A percentile compares a stretch with the other conserved stretches of the same genome.
phyloP scores from a whole-genome alignment of 768 basidiomycete species.

The Leucosporidium creatinivorum region DNA sequence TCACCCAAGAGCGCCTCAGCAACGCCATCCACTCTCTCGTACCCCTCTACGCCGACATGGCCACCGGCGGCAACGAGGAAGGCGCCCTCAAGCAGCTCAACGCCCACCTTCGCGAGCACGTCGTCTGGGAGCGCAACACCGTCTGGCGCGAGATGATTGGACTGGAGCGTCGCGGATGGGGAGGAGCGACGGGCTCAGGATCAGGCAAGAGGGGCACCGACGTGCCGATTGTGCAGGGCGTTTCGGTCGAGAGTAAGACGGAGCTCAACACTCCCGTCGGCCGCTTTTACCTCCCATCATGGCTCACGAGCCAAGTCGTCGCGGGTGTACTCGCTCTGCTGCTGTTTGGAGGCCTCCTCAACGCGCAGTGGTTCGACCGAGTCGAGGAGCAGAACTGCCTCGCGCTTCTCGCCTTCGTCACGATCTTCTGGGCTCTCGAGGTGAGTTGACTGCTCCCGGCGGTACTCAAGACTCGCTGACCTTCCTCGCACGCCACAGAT shows the following conservation, averaged over 20 bases:
- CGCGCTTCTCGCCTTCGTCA: conserved; percentile 80
- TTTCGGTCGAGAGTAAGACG: conserved; percentile 43
- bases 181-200: not conserved
- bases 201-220: conserved; percentile 17
- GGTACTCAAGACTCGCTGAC: not conserved
- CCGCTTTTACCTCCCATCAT: conserved; percentile 47
- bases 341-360: conserved; percentile 58
- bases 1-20: conserved; percentile 58
- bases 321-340: conserved; percentile 48
- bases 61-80: conserved; percentile 61
- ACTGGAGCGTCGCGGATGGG: conserved; percentile 40
- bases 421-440: conserved; percentile 94
- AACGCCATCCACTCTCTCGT: conserved; percentile 55
- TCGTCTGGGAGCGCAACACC: conserved; percentile 95
- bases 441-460: conserved; percentile 45
- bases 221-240: conserved; percentile 41
- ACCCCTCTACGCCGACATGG: conserved; percentile 74
- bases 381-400: conserved; percentile 78
- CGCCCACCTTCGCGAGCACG: conserved; percentile 48
- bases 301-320: conserved; percentile 48
- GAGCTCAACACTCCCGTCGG: conserved; percentile 61
- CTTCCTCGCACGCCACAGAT: conserved; percentile 50
- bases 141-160: conserved; percentile 96
- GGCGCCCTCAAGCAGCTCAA: conserved; percentile 73
- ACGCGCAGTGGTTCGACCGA: conserved; percentile 54